Percentiles rank a stretch among this genome's conserved stretches.
These are phyloP conservation scores for Metschnikowia reukaufii DNA, from an alignment of 805 yeast species.

Conservation along the genomic window DNA sequence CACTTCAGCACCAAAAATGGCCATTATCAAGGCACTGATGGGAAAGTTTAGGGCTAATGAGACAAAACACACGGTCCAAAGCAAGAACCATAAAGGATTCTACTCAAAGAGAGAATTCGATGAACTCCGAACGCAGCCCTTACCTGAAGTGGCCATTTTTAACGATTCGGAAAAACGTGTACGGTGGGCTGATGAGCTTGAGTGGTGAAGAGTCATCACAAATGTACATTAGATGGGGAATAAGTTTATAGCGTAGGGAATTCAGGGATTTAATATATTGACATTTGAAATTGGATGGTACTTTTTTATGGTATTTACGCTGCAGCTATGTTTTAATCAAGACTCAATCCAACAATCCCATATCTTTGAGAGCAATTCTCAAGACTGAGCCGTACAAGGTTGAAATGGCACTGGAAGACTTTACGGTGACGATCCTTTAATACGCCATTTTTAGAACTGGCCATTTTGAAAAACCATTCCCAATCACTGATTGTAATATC, in stretches of 20 bases:
- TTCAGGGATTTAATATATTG: background rate
- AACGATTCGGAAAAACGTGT: conserved; percentile 22
- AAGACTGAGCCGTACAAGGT: conserved; percentile 1
- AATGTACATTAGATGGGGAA: background rate
- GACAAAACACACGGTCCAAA: background rate
- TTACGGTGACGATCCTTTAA: conserved; percentile 1
- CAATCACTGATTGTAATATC: background rate
- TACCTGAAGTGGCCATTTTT: conserved; percentile 22
- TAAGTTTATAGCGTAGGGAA: background rate
- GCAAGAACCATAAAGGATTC: conserved; percentile 22
- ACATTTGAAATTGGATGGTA: background rate
- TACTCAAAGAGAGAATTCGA: conserved; percentile 32
- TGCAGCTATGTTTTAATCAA: background rate
- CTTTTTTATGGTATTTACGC: too few relatives aligned
- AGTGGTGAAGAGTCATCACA: conserved; percentile 27
- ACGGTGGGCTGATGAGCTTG: conserved; percentile 35
- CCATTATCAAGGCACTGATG: conserved; percentile 39
- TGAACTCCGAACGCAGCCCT: conserved; percentile 16
- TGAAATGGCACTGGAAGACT: background rate
- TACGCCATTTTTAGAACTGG: background rate
- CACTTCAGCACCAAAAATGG: conserved; percentile 31
- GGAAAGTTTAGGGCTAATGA: conserved; percentile 15
- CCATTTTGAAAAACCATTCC: conserved; percentile 4
- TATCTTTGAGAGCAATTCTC: background rate
- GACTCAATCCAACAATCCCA: background rate